A percentile compares a stretch with the other conserved stretches of the same genome.
Evolutionary conservation across 1,284 basidiomycete species (phyloP).

Genomic region (Cerrena zonata): DNA sequence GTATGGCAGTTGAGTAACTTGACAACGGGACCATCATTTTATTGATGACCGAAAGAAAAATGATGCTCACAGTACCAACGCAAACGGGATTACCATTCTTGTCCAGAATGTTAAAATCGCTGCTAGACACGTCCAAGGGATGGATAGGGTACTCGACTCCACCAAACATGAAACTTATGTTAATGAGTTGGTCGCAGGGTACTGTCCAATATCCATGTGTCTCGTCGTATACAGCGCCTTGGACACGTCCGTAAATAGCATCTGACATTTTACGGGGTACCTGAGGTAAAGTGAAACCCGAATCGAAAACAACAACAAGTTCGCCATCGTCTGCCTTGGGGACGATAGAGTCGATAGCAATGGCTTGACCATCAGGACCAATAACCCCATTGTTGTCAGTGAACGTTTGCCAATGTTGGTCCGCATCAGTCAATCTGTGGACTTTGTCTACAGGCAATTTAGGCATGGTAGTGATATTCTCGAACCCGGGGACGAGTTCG

Average conservation of each 20-base stretch:
- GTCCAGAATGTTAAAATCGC: constrained; percentile 53
- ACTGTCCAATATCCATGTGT: constrained; percentile 60
- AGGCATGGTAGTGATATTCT: constrained; percentile 56
- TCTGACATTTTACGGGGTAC: constrained; percentile 70
- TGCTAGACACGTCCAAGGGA: constrained; percentile 65
- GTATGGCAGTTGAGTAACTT: not conserved
- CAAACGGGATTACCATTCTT: constrained; percentile 57
- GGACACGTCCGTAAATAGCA: constrained; percentile 74
- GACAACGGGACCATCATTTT: not conserved
- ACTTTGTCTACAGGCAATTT: constrained; percentile 65
- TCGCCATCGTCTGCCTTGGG: constrained; percentile 35
- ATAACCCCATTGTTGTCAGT: constrained; percentile 61
- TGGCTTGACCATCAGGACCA: constrained; percentile 64
- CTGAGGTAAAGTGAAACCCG: constrained; percentile 65
- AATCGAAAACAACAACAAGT: constrained; percentile 69
- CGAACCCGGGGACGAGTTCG: constrained; percentile 50
- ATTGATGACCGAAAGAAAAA: not conserved
- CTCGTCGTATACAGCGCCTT: constrained; percentile 63
- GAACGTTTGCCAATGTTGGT: constrained; percentile 75
- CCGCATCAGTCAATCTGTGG: constrained; percentile 44
- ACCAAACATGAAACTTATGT: constrained; percentile 65
- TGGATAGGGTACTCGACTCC: constrained; percentile 64
- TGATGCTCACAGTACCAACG: constrained; percentile 55
- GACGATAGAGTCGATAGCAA: constrained; percentile 59
- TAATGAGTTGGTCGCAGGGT: constrained; percentile 67